Conservation (phyloP, 352 stramenopile genomes). For the Peronospora farinosa region DNA sequence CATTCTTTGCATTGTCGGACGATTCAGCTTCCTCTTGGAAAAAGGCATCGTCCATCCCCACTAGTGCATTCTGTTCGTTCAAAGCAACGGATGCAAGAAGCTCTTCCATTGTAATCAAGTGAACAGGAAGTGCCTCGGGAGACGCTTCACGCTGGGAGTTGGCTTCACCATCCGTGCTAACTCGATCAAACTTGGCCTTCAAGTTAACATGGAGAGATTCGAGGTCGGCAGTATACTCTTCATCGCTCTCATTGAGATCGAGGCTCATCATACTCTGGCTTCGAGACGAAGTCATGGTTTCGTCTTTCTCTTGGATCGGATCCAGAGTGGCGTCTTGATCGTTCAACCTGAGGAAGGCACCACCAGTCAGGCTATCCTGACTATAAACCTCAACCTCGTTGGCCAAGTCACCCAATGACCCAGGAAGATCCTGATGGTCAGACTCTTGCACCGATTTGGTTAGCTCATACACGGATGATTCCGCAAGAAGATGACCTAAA, state of each 20-base stretch:
- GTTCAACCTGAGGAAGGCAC: slow-evolving; percentile 7
- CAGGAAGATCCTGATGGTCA: slow-evolving; percentile 23
- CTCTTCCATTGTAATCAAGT: slow-evolving; percentile 41
- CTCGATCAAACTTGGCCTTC: slow-evolving; percentile 62
- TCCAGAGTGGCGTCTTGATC: slow-evolving; percentile 47
- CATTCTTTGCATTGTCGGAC: slow-evolving; percentile 12
- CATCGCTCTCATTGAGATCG: slow-evolving; percentile 54
- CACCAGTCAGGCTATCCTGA: slow-evolving; percentile 9
- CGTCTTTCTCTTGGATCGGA: slow-evolving; percentile 58
- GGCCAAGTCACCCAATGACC: slow-evolving; percentile 20
- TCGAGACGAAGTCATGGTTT: slow-evolving; percentile 43
- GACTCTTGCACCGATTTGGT: slow-evolving; percentile 21
- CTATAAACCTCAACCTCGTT: slow-evolving; percentile 23
- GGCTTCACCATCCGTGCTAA: slow-evolving; percentile 30
- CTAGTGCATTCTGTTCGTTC: slow-evolving; percentile 13
- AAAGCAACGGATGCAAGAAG: slow-evolving; percentile 32
- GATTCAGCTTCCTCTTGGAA: slow-evolving; percentile 20
- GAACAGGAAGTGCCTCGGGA: slow-evolving; percentile 10
- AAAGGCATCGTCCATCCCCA: slow-evolving; percentile 14
- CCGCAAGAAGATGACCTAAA: slow-evolving; percentile 49
- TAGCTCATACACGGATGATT: slow-evolving; percentile 44
- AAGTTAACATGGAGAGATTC: slow-evolving; percentile 71
- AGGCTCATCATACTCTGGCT: slow-evolving; percentile 74
- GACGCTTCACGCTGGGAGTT: slow-evolving; percentile 6
- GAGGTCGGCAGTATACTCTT: slow-evolving; percentile 39